Evolutionary conservation across 2,329 filamentous ascomycete genomes (phyloP).

Genomic region (Colletotrichum salicis): DNA sequence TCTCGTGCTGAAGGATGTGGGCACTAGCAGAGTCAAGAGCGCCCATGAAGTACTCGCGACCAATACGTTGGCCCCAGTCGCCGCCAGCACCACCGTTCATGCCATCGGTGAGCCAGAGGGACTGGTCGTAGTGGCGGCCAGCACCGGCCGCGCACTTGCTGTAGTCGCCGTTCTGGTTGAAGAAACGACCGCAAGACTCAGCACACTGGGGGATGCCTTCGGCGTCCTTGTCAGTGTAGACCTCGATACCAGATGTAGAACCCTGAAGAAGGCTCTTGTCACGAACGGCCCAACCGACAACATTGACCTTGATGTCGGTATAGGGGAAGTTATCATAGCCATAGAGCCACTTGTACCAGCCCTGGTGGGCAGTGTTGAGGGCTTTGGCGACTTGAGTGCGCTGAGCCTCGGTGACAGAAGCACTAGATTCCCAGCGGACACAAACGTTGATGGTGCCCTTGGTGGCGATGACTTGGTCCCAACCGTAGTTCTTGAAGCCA

Average conservation of each 20-base stretch:
- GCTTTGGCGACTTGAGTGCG: conserved; percentile 49
- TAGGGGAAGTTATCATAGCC: conserved; percentile 58
- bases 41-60: conserved; percentile 54
- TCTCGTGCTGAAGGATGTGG: conserved; percentile 59
- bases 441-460: conserved; percentile 50
- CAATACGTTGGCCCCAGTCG: conserved; percentile 59
- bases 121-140: conserved; percentile 55
- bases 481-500: conserved; percentile 47
- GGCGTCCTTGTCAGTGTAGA: conserved; percentile 54
- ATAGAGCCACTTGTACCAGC: conserved; percentile 55
- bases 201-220: conserved; percentile 55
- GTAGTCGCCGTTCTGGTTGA: conserved; percentile 56
- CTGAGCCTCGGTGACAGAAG: conserved; percentile 49
- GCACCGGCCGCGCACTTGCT: conserved; percentile 50
- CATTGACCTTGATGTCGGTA: conserved; percentile 48
- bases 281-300: conserved; percentile 56
- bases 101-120: conserved; percentile 59
- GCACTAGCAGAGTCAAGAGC: conserved; percentile 48
- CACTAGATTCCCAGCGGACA: conserved; percentile 56
- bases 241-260: conserved; percentile 47
- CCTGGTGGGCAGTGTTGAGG: conserved; percentile 48
- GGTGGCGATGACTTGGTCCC: conserved; percentile 46
- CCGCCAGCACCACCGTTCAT: conserved; percentile 56
- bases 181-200: conserved; percentile 54
- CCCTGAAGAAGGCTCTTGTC: conserved; percentile 51